These are phyloP conservation scores for Epichloe amarillans DNA, from an alignment of 2,329 filamentous ascomycete species.

Conservation along the genomic window DNA sequence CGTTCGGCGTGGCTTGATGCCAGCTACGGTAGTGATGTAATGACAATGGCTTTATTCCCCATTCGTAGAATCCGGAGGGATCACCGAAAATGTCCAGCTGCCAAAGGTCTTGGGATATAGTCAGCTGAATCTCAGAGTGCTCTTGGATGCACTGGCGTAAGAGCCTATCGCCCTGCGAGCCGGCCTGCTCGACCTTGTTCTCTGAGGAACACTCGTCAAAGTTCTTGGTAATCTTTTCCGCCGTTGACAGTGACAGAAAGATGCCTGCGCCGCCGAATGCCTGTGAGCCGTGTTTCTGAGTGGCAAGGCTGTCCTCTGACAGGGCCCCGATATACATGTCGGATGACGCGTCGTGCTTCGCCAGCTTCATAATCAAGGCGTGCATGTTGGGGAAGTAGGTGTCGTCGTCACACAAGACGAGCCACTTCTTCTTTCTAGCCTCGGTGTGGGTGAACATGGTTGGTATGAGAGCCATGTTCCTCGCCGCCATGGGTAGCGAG, in stretches of 20 bases:
- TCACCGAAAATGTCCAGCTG: slow-evolving; percentile 48
- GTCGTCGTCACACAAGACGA: slow-evolving; percentile 49
- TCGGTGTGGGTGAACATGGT: slow-evolving; percentile 38
- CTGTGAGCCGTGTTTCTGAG: slow-evolving; percentile 46
- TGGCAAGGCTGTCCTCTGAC: slow-evolving; percentile 45
- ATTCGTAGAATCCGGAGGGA: slow-evolving; percentile 50
- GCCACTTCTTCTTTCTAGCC: slow-evolving; percentile 38
- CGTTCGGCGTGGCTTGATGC: slow-evolving; percentile 39
- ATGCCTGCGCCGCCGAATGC: slow-evolving; percentile 51
- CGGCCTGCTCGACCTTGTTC: slow-evolving; percentile 2
- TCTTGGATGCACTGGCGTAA: slow-evolving; percentile 39
- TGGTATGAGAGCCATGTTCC: slow-evolving; percentile 41
- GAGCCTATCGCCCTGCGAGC: slow-evolving; percentile 3
- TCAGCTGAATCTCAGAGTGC: slow-evolving; percentile 42
- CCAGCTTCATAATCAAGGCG: slow-evolving; percentile 34
- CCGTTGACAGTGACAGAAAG: slow-evolving; percentile 40
- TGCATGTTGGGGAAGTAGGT: slow-evolving; percentile 50
- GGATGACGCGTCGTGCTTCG: slow-evolving; percentile 34
- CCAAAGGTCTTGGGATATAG: slow-evolving; percentile 40
- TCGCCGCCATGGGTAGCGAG: slow-evolving; percentile 36
- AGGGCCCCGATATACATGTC: slow-evolving; percentile 46
- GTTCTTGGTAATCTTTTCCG: slow-evolving; percentile 27
- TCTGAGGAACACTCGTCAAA: slow-evolving; percentile 32
- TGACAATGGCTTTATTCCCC: slow-evolving; percentile 42
- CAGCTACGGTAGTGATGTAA: slow-evolving; percentile 52